Percentiles rank a stretch among this genome's conserved stretches.
Evolutionary conservation across 2,329 filamentous ascomycete species (phyloP).

Genomic region (Penicillium brasilianum): DNA sequence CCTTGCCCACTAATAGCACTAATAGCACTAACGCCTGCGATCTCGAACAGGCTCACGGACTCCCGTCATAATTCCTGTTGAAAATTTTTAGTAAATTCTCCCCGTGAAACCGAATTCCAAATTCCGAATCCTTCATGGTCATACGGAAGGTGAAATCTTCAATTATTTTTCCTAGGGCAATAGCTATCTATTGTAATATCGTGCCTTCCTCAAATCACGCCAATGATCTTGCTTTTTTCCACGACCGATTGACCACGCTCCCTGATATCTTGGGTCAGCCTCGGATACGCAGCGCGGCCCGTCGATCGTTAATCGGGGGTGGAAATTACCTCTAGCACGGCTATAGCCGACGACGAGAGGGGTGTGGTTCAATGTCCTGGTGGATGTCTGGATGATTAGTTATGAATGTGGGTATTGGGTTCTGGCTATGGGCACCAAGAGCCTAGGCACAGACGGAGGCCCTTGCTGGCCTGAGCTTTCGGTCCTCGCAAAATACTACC

Average conservation of each 20-base stretch:
- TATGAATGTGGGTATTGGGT: not conserved
- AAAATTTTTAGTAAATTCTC: no score
- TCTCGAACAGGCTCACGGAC: constrained; percentile 7
- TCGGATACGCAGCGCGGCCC: constrained; percentile 11
- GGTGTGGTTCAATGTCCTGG: not conserved
- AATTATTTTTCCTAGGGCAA: no score
- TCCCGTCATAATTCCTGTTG: not conserved
- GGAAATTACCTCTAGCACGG: constrained; percentile 7
- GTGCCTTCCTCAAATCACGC: not conserved
- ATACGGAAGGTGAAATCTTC: no score
- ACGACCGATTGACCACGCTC: not conserved
- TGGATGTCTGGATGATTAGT: not conserved
- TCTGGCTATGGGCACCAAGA: not conserved
- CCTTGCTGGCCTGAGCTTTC: not conserved
- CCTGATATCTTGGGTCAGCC: constrained; percentile 10
- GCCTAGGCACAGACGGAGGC: not conserved
- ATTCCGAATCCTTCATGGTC: not conserved
- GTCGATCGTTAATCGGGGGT: constrained; percentile 10
- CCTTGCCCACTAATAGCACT: not conserved
- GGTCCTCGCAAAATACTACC: not conserved
- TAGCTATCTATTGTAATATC: not conserved
- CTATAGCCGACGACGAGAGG: constrained; percentile 5
- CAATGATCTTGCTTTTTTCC: not conserved
- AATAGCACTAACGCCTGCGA: constrained; percentile 4
- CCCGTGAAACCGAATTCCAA: not conserved